Conservation (phyloP, 2,329 filamentous ascomycete genomes). For the Colletotrichum kahawae region DNA sequence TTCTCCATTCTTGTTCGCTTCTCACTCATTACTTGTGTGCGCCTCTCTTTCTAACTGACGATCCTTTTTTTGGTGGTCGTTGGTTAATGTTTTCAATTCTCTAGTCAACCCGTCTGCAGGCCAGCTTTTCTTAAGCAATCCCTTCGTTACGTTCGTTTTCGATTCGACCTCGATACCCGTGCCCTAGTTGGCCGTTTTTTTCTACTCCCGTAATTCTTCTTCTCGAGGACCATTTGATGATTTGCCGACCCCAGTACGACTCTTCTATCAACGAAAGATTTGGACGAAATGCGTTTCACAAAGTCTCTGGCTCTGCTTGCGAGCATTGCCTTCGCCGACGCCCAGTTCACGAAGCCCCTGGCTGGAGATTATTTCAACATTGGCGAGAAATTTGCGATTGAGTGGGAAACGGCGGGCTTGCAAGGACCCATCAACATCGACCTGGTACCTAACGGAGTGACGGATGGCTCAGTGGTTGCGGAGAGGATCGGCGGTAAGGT, state of each 20-base stretch:
- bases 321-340: constrained; percentile 8
- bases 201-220: neutral
- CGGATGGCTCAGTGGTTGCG: constrained; percentile 22
- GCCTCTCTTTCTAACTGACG: constrained; percentile 10
- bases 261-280: neutral
- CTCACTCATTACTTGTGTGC: constrained; percentile 12
- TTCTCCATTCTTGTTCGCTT: constrained; percentile 12
- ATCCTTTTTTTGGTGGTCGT: constrained; percentile 6
- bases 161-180: constrained; percentile 4
- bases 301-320: constrained; percentile 14
- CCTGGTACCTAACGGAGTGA: constrained; percentile 23
- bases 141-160: constrained; percentile 8
- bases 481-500: constrained; percentile 25
- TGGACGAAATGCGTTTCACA: constrained; percentile 10
- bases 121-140: constrained; percentile 3
- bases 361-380: constrained; percentile 6
- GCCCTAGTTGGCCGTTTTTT: constrained; percentile 9
- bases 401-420: constrained; percentile 25
- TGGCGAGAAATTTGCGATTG: constrained; percentile 22
- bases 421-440: constrained; percentile 25
- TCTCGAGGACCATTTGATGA: neutral
- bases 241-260: neutral
- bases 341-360: constrained; percentile 22
- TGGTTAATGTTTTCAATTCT: neutral
- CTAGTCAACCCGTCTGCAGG: constrained; percentile 15